These are phyloP conservation scores for Chrysoporthe austroafricana DNA, from an alignment of 2,329 filamentous ascomycete species.

Conservation along the genomic window DNA sequence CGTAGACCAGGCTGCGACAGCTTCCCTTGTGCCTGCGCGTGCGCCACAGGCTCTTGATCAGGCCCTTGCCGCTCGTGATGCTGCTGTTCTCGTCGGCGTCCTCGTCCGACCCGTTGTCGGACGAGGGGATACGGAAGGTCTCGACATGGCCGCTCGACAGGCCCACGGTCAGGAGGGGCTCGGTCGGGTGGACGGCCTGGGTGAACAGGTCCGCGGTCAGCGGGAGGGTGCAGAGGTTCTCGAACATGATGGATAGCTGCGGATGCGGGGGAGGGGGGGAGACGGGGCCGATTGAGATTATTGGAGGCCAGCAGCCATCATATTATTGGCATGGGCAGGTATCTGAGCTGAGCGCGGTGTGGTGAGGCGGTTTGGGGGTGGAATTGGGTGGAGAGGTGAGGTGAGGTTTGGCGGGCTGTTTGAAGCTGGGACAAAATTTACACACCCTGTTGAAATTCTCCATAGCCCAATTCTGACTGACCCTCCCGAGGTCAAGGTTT, in stretches of 20 bases:
- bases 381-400: neutral
- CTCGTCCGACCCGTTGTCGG: conserved; percentile 53
- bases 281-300: conserved; percentile 18
- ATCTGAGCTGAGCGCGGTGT: too few species aligned
- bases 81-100: conserved; percentile 55
- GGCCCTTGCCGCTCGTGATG: conserved; percentile 67
- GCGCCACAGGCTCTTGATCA: conserved; percentile 82
- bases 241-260: conserved; percentile 66
- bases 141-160: conserved; percentile 85
- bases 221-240: conserved; percentile 89
- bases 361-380: neutral
- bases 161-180: conserved; percentile 85
- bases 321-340: neutral
- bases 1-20: conserved; percentile 81
- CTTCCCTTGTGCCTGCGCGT: conserved; percentile 93
- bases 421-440: too few species aligned
- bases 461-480: too few species aligned
- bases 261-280: neutral
- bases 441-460: too few species aligned
- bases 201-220: conserved; percentile 85
- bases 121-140: conserved; percentile 72
- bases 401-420: neutral
- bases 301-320: conserved; percentile 21
- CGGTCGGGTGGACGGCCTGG: conserved; percentile 81
- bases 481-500: neutral